Evolutionary conservation across 1,139 yeast species (phyloP).

Genomic region (Keqinozyma sinolaborantium): DNA sequence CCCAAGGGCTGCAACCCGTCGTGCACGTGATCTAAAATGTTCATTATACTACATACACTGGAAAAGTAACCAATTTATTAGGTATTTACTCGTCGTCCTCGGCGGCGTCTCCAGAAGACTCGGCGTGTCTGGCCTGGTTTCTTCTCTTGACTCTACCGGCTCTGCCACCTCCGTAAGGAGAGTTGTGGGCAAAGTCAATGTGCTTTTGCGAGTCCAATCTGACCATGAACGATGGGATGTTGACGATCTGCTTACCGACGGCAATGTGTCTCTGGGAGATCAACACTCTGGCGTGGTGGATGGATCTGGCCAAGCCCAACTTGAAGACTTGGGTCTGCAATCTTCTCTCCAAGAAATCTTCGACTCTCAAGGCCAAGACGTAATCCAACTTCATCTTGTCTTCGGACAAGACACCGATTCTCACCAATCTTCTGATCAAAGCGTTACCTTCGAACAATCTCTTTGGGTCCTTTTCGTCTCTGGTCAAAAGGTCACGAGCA

Average conservation of each 20-base stretch:
- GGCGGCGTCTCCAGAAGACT: slow-evolving; percentile 65
- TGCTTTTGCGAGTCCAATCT: slow-evolving; percentile 99
- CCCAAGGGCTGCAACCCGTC: neutral
- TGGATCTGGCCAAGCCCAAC: slow-evolving; percentile 98
- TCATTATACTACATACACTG: slow-evolving; percentile 3
- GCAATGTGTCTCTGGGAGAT: slow-evolving; percentile 99
- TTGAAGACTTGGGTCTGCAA: slow-evolving; percentile 99
- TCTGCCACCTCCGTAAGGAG: slow-evolving; percentile 99
- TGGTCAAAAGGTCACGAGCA: slow-evolving; percentile 99
- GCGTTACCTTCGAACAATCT: slow-evolving; percentile 99
- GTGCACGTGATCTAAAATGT: too few relatives aligned
- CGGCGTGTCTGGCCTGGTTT: slow-evolving; percentile 68
- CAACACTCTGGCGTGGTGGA: slow-evolving; percentile 99
- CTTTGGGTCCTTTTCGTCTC: slow-evolving; percentile 99
- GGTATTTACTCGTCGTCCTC: slow-evolving; percentile 57
- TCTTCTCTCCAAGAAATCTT: slow-evolving; percentile 99
- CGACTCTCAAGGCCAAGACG: slow-evolving; percentile 95
- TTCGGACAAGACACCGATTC: slow-evolving; percentile 98
- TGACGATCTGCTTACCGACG: slow-evolving; percentile 99
- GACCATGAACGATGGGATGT: slow-evolving; percentile 98
- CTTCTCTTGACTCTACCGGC: slow-evolving; percentile 99
- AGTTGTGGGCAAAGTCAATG: slow-evolving; percentile 98
- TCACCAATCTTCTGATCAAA: slow-evolving; percentile 95
- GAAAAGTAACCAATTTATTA: slow-evolving; percentile 15
- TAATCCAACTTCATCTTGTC: slow-evolving; percentile 99